Base-by-base conservation (phyloP, 192 early-diverging fungal species). In the Gigaspora rosea region DNA sequence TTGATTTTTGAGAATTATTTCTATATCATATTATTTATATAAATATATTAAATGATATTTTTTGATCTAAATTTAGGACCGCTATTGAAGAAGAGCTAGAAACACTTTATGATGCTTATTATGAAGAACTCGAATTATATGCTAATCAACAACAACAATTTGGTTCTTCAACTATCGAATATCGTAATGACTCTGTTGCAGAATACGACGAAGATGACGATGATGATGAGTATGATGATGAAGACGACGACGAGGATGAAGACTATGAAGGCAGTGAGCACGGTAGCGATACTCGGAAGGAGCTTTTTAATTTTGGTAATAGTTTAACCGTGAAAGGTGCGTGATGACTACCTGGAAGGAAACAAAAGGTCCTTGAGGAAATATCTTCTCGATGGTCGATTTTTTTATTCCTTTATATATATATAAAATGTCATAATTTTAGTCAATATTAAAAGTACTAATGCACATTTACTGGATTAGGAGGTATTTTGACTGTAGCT, bases 51-150 rank as follows among this genome's bases (percentile, higher is more conserved):
- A 56, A 56, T 15, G 7, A 7, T 41, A 41, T 41, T 41, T n/a
- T 41, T 41, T 41, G 41, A 41, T 6, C 41, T 41, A 15, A 15
- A n/a, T 54, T 58, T 82, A 91, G 90, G 78, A 88, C 87, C 64
- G 92, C 92, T 61, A 94, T 95, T 80, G 93, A 95, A 78, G 92
- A 93, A 78, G 93, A 95, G 74, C 84, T 95, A 8, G 94, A 95
- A 77, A 82, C 91, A 8, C 85, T 95, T 3, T 95, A 95, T 78
- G 93, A 95, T 78, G 92, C 93, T 27, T 95, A 95, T 78, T 95
- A 95, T 78, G 92, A 94, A 72, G 94, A 95, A 78, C 83, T 95
- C 47, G 93, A 95, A 80, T 90, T 90, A 68, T 95, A 92, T 79
- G 93, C 94, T 22, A 91, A 95, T 77, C 86, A 91, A 46, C 92